Evolutionary conservation across 495 filamentous ascomycete species (phyloP), one percentile per base, ranked within the genome.

Genomic region (Penicillium arizonense): DNA sequence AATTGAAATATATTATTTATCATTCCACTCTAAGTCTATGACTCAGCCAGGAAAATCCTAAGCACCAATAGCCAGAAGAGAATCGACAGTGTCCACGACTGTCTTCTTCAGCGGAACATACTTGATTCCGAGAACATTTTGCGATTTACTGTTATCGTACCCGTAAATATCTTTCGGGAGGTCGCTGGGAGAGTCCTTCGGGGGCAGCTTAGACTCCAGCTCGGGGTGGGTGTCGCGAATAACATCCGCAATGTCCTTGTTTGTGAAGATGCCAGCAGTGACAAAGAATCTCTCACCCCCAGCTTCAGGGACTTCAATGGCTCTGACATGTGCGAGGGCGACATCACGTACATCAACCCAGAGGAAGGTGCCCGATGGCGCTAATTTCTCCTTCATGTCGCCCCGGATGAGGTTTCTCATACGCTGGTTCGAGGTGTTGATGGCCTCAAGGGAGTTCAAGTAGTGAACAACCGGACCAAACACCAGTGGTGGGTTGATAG

Each of bases 321-420:
- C 87, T 30, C 78, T 76, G 12, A 91, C 79, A 63, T 94, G 89
- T 2, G 86, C 86, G 9, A 83, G 65, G 0, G 89, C 89, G 38
- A 89, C 70, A 54, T 92, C 86, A 8, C 84, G 78, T 7, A 89
- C 86, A 66, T 89, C 86, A 16, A 83, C 77, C 80, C 81, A 89
- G 12, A 85, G 61, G 61, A 75, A 84, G 0, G 64, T 66, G 4
- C 74, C 79, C 3, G 79, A 84, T 0, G 81, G 71, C 0, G 86
- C 75, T 3, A 87, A 66, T 44, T 81, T 73, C 11, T 84, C 77
- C 65, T 87, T 90, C 64, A 75, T 82, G 49, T 90, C 82, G 5
- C 86, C 83, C 12, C 78, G 75, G 10, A 87, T 75, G n/a, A 84
- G 52, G 46, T 76, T 62, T 6, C 66, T 69, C 5, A 87, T 70